Conservation (phyloP, 2,329 filamentous ascomycete genomes). For the Fusarium scirpi region DNA sequence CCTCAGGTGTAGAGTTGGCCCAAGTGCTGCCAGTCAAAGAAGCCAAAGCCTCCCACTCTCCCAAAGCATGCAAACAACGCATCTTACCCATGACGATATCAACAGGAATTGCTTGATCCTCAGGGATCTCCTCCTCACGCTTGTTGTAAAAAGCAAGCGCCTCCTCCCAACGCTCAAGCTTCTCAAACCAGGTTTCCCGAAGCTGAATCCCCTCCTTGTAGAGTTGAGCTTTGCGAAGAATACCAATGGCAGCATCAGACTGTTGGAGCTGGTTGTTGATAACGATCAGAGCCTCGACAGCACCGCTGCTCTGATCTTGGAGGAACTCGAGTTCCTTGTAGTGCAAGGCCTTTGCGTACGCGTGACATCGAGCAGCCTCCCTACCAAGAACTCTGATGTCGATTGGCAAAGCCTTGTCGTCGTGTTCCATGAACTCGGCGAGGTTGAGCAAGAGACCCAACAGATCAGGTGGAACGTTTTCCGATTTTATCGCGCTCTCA, state of each 20-base stretch:
- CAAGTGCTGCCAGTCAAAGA: slow-evolving; percentile 92
- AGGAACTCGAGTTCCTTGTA: slow-evolving; percentile 99
- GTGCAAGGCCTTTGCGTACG: slow-evolving; percentile 96
- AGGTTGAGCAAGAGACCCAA: slow-evolving; percentile 94
- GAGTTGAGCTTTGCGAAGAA: slow-evolving; percentile 92
- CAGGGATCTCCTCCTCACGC: slow-evolving; percentile 77
- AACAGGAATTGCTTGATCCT: slow-evolving; percentile 73
- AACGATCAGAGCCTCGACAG: slow-evolving; percentile 96
- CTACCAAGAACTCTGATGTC: slow-evolving; percentile 95
- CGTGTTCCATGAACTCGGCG: slow-evolving; percentile 99
- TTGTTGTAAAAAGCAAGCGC: slow-evolving; percentile 91
- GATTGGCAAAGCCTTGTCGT: slow-evolving; percentile 97
- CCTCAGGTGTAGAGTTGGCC: slow-evolving; percentile 87
- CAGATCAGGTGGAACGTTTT: slow-evolving; percentile 95
- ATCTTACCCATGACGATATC: slow-evolving; percentile 99
- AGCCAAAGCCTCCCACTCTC: slow-evolving; percentile 96
- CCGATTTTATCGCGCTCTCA: slow-evolving; percentile 93
- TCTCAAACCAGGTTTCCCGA: slow-evolving; percentile 99
- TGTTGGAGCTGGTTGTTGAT: slow-evolving; percentile 99
- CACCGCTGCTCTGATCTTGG: slow-evolving; percentile 94
- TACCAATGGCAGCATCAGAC: slow-evolving; percentile 97
- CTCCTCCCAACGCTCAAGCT: slow-evolving; percentile 97
- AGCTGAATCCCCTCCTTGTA: slow-evolving; percentile 94
- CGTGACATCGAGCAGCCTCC: slow-evolving; percentile 96
- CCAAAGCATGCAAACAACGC: slow-evolving; percentile 95